Evolutionary conservation across 768 basidiomycete species (phyloP).

Genomic region (Tricholomella constricta): DNA sequence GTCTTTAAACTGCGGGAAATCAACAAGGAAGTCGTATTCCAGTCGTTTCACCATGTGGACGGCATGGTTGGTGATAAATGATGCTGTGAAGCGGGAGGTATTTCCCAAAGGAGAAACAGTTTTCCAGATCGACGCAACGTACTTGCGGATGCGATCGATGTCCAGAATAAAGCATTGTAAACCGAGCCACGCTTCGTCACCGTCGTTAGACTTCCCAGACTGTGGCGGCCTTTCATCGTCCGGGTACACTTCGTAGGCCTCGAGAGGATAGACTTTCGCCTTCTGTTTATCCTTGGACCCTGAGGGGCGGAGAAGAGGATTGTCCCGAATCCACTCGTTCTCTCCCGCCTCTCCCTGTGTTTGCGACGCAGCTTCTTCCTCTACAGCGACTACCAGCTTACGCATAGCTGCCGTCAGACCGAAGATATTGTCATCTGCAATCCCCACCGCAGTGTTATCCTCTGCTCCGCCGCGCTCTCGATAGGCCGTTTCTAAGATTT

Average conservation of each 20-base stretch:
- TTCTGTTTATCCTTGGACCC: constrained; percentile 3
- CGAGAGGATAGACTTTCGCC: constrained; percentile 3
- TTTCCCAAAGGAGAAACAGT: constrained; percentile 1
- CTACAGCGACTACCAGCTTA: background rate
- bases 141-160: constrained; percentile 1
- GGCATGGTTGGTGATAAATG: constrained; percentile 9
- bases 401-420: constrained; percentile 3
- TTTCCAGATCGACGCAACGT: constrained; percentile 1
- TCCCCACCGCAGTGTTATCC: background rate
- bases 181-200: background rate
- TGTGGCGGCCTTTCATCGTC: background rate
- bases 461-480: background rate
- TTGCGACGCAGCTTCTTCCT: background rate
- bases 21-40: constrained; percentile 2
- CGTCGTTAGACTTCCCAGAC: background rate
- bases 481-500: constrained; percentile 1
- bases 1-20: constrained; percentile 8
- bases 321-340: constrained; percentile 12
- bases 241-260: constrained; percentile 3
- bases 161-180: constrained; percentile 5
- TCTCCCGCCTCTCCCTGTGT: background rate
- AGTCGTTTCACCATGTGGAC: constrained; percentile 6
- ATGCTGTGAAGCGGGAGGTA: constrained; percentile 5
- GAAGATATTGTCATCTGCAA: background rate
- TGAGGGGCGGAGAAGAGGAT: background rate